These are phyloP conservation scores for Penicillium capsulatum DNA, from an alignment of 2,329 filamentous ascomycete species.

Conservation along the genomic window DNA sequence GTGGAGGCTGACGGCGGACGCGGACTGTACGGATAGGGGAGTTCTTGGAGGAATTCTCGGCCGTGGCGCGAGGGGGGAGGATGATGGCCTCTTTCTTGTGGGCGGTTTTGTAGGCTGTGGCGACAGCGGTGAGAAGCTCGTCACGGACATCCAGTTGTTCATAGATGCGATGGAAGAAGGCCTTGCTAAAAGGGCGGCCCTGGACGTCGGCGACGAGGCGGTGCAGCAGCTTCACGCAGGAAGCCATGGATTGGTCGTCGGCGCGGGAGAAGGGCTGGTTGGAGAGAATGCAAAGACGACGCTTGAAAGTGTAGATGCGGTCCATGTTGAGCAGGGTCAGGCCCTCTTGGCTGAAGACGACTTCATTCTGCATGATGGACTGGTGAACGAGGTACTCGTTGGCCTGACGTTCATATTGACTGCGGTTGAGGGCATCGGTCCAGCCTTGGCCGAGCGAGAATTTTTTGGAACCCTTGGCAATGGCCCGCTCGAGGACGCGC, in stretches of 20 bases:
- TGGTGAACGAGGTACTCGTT: conserved; percentile 42
- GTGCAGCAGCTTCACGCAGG: conserved; percentile 40
- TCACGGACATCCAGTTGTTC: conserved; percentile 40
- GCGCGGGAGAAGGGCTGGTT: conserved; percentile 22
- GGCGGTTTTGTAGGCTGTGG: conserved; percentile 31
- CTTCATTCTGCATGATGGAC: conserved; percentile 44
- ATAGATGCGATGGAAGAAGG: conserved; percentile 43
- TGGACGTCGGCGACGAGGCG: conserved; percentile 40
- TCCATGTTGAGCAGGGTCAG: conserved; percentile 44
- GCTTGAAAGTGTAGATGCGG: conserved; percentile 45
- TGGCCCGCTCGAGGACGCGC: conserved; percentile 32
- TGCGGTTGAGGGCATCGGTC: conserved; percentile 37
- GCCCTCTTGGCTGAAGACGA: conserved; percentile 44
- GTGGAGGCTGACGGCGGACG: conserved; percentile 19
- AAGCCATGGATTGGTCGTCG: conserved; percentile 35
- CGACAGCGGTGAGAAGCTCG: conserved; percentile 35
- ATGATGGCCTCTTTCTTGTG: conserved; percentile 41
- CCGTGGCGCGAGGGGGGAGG: conserved; percentile 22
- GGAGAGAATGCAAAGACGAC: conserved; percentile 39
- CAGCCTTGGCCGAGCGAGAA: conserved; percentile 39
- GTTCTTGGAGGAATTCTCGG: conserved; percentile 12
- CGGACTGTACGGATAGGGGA: conserved; percentile 24
- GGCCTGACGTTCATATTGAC: conserved; percentile 32
- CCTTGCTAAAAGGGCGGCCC: conserved; percentile 42
- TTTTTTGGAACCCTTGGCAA: conserved; percentile 36